These are phyloP conservation scores for Stentor coeruleus DNA, from an alignment of 73 alveolate species.

Conservation along the genomic window DNA sequence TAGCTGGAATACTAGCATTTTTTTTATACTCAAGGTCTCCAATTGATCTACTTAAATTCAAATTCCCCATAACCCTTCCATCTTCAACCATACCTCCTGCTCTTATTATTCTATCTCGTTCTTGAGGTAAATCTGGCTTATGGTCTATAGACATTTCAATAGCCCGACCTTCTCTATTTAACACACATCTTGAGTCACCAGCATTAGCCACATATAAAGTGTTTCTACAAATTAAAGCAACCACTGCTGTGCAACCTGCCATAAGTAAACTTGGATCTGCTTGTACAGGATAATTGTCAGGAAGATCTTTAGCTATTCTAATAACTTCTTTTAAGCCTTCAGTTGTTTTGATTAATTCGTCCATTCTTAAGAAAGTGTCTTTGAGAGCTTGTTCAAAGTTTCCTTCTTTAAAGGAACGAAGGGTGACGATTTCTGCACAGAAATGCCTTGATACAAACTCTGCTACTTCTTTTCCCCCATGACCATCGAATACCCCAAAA, in stretches of 20 bases:
- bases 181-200: slow-evolving; percentile 87
- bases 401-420: slow-evolving; percentile 38
- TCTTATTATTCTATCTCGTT: slow-evolving; percentile 48
- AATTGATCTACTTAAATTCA: slow-evolving; percentile 50
- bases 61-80: slow-evolving; percentile 45
- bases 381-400: slow-evolving; percentile 66
- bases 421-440: slow-evolving; percentile 47
- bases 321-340: slow-evolving; percentile 46
- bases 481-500: slow-evolving; percentile 94
- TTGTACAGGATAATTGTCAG: slow-evolving; percentile 5
- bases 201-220: slow-evolving; percentile 72
- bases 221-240: slow-evolving; percentile 48
- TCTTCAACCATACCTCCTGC: slow-evolving; percentile 43
- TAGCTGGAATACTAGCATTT: slow-evolving; percentile 26
- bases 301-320: slow-evolving; percentile 28
- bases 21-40: slow-evolving; percentile 52
- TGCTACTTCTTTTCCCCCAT: slow-evolving; percentile 94
- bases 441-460: slow-evolving; percentile 61
- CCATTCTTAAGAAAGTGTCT: slow-evolving; percentile 78
- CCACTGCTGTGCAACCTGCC: slow-evolving; percentile 81
- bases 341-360: slow-evolving; percentile 44
- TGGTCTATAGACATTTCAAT: slow-evolving; percentile 58
- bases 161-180: slow-evolving; percentile 50
- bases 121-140: slow-evolving; percentile 37
- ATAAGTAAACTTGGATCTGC: background rate